Evolutionary conservation across 495 filamentous ascomycete species (phyloP).

Genomic region (Tuber calosporum): DNA sequence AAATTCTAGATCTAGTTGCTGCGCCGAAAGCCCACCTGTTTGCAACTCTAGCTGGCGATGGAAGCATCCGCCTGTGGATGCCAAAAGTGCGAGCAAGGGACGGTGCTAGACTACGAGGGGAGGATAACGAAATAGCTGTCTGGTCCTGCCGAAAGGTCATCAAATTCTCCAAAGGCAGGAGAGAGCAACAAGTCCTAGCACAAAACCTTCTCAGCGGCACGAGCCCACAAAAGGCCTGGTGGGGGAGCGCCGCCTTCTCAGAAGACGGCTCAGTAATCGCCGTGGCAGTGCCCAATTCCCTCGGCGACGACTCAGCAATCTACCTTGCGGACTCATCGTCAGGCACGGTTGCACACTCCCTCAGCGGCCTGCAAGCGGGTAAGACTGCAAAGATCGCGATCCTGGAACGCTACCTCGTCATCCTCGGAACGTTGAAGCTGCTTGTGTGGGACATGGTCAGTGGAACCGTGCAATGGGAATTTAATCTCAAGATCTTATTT

Average conservation of each 20-base stretch:
- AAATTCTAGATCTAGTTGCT: constrained; percentile 62
- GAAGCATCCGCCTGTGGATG: constrained; percentile 67
- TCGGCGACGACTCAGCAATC: constrained; percentile 48
- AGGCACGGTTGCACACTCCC: constrained; percentile 51
- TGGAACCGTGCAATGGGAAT: constrained; percentile 51
- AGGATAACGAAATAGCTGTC: constrained; percentile 50
- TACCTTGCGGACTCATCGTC: constrained; percentile 56
- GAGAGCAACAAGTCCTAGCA: constrained; percentile 37
- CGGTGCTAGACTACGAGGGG: constrained; percentile 12
- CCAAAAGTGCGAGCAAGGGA: constrained; percentile 51
- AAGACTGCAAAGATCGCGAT: constrained; percentile 54
- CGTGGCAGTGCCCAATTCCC: constrained; percentile 44
- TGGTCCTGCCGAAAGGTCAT: constrained; percentile 66
- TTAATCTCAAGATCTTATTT: constrained; percentile 44
- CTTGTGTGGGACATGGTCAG: constrained; percentile 61
- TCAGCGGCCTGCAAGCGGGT: constrained; percentile 52
- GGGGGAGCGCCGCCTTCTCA: constrained; percentile 62
- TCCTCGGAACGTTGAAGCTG: constrained; percentile 54
- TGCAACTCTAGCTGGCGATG: constrained; percentile 75
- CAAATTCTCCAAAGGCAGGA: constrained; percentile 48
- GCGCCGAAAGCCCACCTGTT: constrained; percentile 62
- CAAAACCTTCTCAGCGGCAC: constrained; percentile 20
- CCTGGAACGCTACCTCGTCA: constrained; percentile 55
- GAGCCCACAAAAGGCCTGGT: constrained; percentile 19
- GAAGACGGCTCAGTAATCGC: constrained; percentile 83